phyloP scores from a whole-genome alignment of 306 rosid genomes.

The Erythrophleum fordii region DNA sequence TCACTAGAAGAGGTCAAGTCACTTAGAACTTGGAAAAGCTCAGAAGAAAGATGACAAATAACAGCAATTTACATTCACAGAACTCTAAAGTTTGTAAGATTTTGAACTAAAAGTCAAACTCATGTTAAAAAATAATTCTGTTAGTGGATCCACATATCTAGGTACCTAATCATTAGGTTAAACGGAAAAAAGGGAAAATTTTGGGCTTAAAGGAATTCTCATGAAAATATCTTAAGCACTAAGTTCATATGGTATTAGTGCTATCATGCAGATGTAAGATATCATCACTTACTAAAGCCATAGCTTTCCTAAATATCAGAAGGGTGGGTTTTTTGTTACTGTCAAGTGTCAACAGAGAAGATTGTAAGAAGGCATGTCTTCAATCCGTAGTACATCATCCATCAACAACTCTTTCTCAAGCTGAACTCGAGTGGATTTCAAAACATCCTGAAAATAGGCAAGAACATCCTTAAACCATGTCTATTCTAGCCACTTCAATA shows the following conservation, averaged over 20 bases:
- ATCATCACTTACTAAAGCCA: not conserved
- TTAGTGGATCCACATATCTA: constrained; percentile 17
- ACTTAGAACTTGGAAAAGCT: not conserved
- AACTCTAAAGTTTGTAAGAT: not conserved
- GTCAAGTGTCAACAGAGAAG: constrained; percentile 62
- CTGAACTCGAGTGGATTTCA: constrained; percentile 74
- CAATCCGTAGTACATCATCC: constrained; percentile 78
- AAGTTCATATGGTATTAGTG: not conserved
- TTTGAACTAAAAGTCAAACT: not conserved
- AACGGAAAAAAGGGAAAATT: not conserved
- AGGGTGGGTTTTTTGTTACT: not conserved
- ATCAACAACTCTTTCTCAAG: constrained; percentile 81
- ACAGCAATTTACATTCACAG: not conserved
- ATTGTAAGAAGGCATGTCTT: constrained; percentile 88
- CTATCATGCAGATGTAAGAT: constrained; percentile 9
- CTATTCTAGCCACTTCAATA: not conserved
- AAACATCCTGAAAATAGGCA: constrained; percentile 58
- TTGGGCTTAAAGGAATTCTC: constrained; percentile 3
- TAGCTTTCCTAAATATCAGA: constrained; percentile 3
- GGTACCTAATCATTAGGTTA: constrained; percentile 19
- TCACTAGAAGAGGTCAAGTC: not conserved
- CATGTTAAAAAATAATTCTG: not conserved
- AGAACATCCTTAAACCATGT: not conserved
- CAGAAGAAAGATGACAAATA: not conserved
- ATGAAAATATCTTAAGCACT: constrained; percentile 19